Conservation (phyloP, 352 stramenopile genomes). For the Poterioochromonas sp. region DNA sequence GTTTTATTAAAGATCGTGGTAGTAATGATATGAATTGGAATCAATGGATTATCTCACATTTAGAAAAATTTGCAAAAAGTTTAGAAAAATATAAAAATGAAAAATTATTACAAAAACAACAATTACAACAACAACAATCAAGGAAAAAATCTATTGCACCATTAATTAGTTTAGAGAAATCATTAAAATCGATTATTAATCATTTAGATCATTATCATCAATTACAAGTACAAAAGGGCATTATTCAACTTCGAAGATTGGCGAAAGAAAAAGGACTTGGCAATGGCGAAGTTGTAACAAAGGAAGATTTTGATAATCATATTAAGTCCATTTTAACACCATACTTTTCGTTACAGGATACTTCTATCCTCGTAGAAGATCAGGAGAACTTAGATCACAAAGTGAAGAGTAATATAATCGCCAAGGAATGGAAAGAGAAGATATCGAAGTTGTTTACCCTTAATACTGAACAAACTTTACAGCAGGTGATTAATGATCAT, state of each 20-base stretch:
- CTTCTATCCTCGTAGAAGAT: no score
- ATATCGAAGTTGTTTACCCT: background rate
- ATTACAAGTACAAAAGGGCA: background rate
- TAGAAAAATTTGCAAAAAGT: background rate
- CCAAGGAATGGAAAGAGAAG: background rate
- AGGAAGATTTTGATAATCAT: conserved; percentile 21
- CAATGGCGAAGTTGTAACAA: no score
- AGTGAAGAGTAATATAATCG: no score
- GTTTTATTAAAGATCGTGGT: background rate
- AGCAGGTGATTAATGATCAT: background rate
- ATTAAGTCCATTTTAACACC: background rate
- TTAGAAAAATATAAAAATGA: background rate
- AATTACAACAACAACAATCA: background rate
- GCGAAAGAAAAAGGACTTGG: background rate
- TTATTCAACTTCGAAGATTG: background rate
- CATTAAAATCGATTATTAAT: background rate
- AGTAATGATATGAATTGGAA: background rate
- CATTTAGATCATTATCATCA: background rate
- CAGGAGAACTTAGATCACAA: no score
- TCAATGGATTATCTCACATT: background rate
- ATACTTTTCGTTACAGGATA: background rate
- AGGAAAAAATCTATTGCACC: background rate
- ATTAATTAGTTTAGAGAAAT: background rate
- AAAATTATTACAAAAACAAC: background rate
- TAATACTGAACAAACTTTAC: background rate